These are phyloP conservation scores for Globisporangium uncinulatum DNA, from an alignment of 352 stramenopile species.

Conservation along the genomic window DNA sequence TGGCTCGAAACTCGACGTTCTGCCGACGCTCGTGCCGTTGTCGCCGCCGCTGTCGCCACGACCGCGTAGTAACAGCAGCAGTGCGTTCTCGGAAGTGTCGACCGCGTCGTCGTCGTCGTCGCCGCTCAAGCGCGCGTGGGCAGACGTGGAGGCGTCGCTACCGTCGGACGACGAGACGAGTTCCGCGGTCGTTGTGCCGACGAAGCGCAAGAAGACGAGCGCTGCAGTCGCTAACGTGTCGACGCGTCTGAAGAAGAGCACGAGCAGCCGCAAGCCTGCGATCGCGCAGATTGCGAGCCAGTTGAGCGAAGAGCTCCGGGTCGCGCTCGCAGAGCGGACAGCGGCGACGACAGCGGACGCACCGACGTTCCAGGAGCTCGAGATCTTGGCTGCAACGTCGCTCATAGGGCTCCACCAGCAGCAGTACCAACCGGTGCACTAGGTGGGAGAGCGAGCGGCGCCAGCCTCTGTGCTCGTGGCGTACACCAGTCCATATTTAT, in stretches of 20 bases:
- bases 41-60: constrained; percentile 28
- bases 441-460: too few species aligned
- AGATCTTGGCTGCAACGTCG: constrained; percentile 72
- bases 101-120: constrained; percentile 14
- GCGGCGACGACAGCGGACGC: constrained; percentile 4
- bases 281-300: constrained; percentile 22
- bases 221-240: background rate
- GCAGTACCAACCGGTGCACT: constrained; percentile 74
- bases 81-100: constrained; percentile 4
- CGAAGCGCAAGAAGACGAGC: constrained; percentile 40
- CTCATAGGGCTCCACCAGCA: constrained; percentile 69
- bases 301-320: constrained; percentile 31
- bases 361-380: constrained; percentile 55
- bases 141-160: constrained; percentile 28
- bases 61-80: constrained; percentile 4
- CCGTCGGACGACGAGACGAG: constrained; percentile 5
- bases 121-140: constrained; percentile 56
- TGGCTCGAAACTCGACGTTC: constrained; percentile 75
- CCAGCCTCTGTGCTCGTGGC: background rate
- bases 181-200: background rate
- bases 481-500: constrained; percentile 13
- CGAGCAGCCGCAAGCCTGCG: constrained; percentile 6
- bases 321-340: constrained; percentile 17
- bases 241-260: constrained; percentile 28
- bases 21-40: constrained; percentile 46